Evolutionary conservation across 805 yeast genomes (phyloP), one percentile per base, ranked within the genome.

Genomic region (Wickerhamiella alocasiicola): DNA sequence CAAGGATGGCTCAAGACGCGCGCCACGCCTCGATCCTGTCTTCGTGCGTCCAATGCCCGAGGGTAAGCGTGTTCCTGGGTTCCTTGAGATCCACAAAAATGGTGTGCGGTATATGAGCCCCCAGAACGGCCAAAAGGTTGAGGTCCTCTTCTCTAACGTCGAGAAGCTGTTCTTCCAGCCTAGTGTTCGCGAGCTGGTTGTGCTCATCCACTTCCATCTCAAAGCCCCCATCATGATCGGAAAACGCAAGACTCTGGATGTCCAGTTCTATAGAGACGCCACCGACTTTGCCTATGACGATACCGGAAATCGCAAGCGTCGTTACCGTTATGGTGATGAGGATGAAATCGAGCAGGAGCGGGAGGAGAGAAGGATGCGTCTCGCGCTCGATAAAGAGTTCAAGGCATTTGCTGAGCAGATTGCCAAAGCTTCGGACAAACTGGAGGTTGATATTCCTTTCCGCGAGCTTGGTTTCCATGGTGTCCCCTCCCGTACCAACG

Each of bases 291-390:
- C 94, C 3, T 85, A 85, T 53, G 98, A 91, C 62, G 98, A 91
- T 63, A 91, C 98, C 15, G 95, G 96, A 49, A 87, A 84, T 46
- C 78, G 95, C 47, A 79, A 83, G 64, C 76, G 96, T 61, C 68
- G 78, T 50, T 73, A 72, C 49, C 65, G 91, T 55, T 91, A 91
- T 57, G 98, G 98, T 35, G 98, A 91, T 59, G 98, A 91, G 61
- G 98, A 91, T 61, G 98, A 91, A 64, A 68, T 91, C 49, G 97
- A 91, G 62, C 96, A 88, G 62, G 98, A 91, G 65, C 96, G 88
- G 63, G 97, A 91, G 61, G 98, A 91, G 64, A 78, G 96, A 65
- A 72, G 88, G 61, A 74, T 95, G 63, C 81, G 94, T 54, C 81
- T 82, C 18, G 73, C 83, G 28, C 72, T 91, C 54, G 95, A 91